Base-by-base conservation (phyloP, 768 basidiomycete genomes). In the Russula virescens region DNA sequence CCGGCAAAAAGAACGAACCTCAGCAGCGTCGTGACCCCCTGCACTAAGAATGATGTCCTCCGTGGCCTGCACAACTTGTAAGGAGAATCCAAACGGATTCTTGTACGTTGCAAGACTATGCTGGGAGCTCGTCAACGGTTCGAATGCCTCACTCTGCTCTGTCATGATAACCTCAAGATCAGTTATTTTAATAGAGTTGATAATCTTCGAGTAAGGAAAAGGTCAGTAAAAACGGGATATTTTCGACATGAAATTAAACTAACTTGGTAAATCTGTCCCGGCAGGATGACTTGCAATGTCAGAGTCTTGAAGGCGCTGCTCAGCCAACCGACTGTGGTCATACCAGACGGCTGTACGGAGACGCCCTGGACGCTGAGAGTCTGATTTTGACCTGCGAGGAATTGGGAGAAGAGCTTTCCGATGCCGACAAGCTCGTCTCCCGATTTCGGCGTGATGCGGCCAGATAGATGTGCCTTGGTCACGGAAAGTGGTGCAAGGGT, bases 21-120 rank as follows among this genome's bases (percentile, higher is more conserved):
- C 72, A 31, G 86, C 86, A 42, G 82, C 77, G 60, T 83, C 73
- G 28, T 75, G 70, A 5, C 84, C 83, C 23, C 75, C 75, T 6
- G 73, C 73, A 19, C 73, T 75, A 50, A 90, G 72, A 51, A 76
- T 76, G 65, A 89, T 80, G 25, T 79, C 78, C 68, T 88, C 78
- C 0, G 79, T 77, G 2, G 83, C 75, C 65, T 81, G 76, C 13
- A 83, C 71, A 25, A 87, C 84, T 68, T 88, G 86, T 57, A 89
- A 70, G 13, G 84, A 81, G 73, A 90, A 90, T 4, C 88, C 88
- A 70, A 89, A 89, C 1, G 88, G 88, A 72, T 89, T 90, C 72
- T 81, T 82, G 71, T 86, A 87, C 65, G 77, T 73, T 18, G 83
- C 85, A 3, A 83, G 58, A 0, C 83, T 84, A 55, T 76, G 72